Conservation (phyloP, 1,139 yeast species). For the Meyerozyma guilliermondii region DNA sequence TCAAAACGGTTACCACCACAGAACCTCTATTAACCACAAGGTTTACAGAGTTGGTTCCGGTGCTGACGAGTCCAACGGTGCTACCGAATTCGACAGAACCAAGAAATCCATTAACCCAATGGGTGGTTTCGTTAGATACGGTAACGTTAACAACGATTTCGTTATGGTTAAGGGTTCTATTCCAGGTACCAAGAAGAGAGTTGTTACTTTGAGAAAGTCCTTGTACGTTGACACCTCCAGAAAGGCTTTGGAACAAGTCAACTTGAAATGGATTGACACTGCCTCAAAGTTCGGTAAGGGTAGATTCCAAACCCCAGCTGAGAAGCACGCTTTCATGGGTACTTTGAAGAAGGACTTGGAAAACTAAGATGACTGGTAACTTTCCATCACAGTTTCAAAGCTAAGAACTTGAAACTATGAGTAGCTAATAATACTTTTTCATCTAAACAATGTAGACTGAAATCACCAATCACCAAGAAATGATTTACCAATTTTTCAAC, state of each 20-base stretch:
- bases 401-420: too few relatives aligned
- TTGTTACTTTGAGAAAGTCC: slow-evolving; percentile 97
- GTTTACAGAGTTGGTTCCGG: slow-evolving; percentile 98
- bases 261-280: slow-evolving; percentile 99
- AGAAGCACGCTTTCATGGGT: slow-evolving; percentile 99
- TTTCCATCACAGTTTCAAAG: neutral
- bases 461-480: too few relatives aligned
- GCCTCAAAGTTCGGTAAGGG: slow-evolving; percentile 99
- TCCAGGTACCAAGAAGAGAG: slow-evolving; percentile 99
- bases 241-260: slow-evolving; percentile 93
- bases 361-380: slow-evolving; percentile 11
- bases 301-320: slow-evolving; percentile 99
- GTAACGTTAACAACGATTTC: slow-evolving; percentile 96
- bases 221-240: slow-evolving; percentile 97
- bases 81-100: slow-evolving; percentile 99
- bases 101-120: slow-evolving; percentile 98
- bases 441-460: too few relatives aligned
- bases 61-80: slow-evolving; percentile 88
- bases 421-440: too few relatives aligned
- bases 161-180: slow-evolving; percentile 96
- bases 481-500: neutral
- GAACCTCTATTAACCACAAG: slow-evolving; percentile 99
- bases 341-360: slow-evolving; percentile 92
- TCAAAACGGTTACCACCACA: slow-evolving; percentile 99
- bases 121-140: slow-evolving; percentile 99